A percentile compares a stretch with the other conserved stretches of the same genome.
These are phyloP conservation scores for Ceratocystis destructans DNA, from an alignment of 2,329 filamentous ascomycete genomes.

Conservation along the genomic window DNA sequence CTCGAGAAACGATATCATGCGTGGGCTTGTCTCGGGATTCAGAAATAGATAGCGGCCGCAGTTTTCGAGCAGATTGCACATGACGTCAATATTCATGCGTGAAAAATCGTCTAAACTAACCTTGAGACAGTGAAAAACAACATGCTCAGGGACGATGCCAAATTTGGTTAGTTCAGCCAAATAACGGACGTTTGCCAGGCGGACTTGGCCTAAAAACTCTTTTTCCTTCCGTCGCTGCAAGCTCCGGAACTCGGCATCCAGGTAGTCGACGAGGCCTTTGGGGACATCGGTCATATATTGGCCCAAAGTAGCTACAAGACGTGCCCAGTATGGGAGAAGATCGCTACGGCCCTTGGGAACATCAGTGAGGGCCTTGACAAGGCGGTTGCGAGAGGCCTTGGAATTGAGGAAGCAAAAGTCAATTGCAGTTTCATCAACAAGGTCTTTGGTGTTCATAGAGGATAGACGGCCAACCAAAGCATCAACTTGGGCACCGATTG, in stretches of 20 bases:
- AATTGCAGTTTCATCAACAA: conserved; percentile 80
- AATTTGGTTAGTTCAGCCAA: conserved; percentile 96
- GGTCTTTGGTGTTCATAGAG: conserved; percentile 80
- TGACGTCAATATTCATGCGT: conserved; percentile 97
- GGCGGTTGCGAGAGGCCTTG: conserved; percentile 86
- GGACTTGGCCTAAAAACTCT: conserved; percentile 88
- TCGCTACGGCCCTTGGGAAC: conserved; percentile 90
- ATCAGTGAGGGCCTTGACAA: conserved; percentile 86
- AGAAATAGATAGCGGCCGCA: conserved; percentile 88
- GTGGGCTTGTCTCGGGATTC: conserved; percentile 80
- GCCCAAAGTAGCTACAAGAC: conserved; percentile 80
- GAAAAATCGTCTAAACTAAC: conserved; percentile 97
- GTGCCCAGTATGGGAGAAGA: conserved; percentile 79
- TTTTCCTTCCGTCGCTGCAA: conserved; percentile 94
- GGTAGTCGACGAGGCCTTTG: conserved; percentile 76
- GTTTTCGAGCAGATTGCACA: conserved; percentile 89
- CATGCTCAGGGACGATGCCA: conserved; percentile 92
- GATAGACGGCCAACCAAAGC: conserved; percentile 76
- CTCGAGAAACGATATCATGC: conserved; percentile 88
- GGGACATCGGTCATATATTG: conserved; percentile 92
- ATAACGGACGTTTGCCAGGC: conserved; percentile 91
- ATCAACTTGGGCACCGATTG: conserved; percentile 92
- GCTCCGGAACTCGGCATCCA: conserved; percentile 94
- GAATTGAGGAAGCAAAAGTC: conserved; percentile 98
- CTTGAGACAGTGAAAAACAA: conserved; percentile 97